Percentiles rank a stretch among this genome's conserved stretches.
These are phyloP conservation scores for Colletotrichum tamarilloi DNA, from an alignment of 2,329 filamentous ascomycete genomes.

Conservation along the genomic window DNA sequence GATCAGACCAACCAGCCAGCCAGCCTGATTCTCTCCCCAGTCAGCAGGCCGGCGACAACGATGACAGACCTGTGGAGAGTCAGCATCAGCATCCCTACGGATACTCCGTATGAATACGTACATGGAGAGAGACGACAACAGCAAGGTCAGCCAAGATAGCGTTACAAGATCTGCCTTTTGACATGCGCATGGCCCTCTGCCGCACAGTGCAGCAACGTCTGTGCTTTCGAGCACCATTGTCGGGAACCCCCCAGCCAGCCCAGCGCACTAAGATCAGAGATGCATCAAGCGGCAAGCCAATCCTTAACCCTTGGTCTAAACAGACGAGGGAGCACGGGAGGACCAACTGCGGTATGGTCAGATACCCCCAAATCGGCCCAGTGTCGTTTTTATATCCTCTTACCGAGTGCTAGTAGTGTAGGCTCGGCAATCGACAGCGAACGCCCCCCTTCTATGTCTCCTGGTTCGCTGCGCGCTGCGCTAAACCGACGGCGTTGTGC, in stretches of 20 bases:
- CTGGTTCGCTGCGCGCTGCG: background rate
- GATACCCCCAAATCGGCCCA: background rate
- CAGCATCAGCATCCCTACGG: background rate
- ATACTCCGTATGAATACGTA: background rate
- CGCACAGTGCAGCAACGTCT: slow-evolving; percentile 36
- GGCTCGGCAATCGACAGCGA: slow-evolving; percentile 29
- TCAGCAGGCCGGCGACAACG: background rate
- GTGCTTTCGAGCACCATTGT: slow-evolving; percentile 24
- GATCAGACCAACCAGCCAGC: background rate
- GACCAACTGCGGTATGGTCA: background rate
- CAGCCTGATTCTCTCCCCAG: background rate
- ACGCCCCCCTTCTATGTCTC: slow-evolving; percentile 8
- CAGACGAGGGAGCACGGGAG: background rate
- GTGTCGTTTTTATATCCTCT: background rate
- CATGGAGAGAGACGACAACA: background rate
- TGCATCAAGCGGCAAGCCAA: slow-evolving; percentile 14
- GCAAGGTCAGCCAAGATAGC: slow-evolving; percentile 31
- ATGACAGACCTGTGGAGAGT: background rate
- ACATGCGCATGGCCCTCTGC: slow-evolving; percentile 35
- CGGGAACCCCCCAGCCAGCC: slow-evolving; percentile 21
- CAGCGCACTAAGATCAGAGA: slow-evolving; percentile 32
- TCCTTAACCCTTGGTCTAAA: background rate
- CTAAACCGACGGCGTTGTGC: slow-evolving; percentile 16
- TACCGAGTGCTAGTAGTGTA: background rate
- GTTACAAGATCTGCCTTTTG: slow-evolving; percentile 35